Conservation (phyloP, 257 asterid genomes). For the Solanum gandarillasii region DNA sequence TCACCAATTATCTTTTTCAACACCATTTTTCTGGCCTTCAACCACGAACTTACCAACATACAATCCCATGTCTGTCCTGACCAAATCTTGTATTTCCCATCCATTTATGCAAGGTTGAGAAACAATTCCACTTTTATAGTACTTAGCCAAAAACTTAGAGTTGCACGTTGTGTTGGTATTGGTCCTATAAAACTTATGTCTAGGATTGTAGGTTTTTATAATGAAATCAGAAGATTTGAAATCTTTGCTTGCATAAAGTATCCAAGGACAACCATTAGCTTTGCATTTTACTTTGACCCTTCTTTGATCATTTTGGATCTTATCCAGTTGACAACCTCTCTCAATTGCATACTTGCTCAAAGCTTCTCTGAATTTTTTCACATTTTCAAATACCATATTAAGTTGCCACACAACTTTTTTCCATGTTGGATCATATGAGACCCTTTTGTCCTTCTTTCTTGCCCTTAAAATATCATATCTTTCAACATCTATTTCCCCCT, state of each 20-base stretch:
- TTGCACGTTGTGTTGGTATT: too few relatives aligned
- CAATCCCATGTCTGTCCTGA: too few relatives aligned
- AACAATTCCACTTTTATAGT: neutral
- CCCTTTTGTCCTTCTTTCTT: neutral
- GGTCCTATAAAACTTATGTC: neutral
- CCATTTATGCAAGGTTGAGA: neutral
- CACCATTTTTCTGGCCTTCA: neutral
- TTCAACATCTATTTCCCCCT: neutral
- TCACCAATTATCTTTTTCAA: neutral
- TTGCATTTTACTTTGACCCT: neutral
- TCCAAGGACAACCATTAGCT: neutral
- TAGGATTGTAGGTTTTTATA: too few relatives aligned
- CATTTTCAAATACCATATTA: neutral
- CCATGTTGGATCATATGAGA: neutral
- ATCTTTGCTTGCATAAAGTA: neutral
- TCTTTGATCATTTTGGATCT: neutral
- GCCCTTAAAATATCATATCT: neutral
- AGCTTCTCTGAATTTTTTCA: neutral
- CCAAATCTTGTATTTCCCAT: neutral
- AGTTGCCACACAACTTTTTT: neutral
- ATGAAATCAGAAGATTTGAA: too few relatives aligned
- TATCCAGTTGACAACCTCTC: neutral
- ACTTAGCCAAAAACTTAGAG: neutral
- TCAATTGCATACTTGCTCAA: neutral
- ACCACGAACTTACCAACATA: neutral